phyloP scores from a whole-genome alignment of 192 early-diverging fungal genomes.

The Umbelopsis sp. region DNA sequence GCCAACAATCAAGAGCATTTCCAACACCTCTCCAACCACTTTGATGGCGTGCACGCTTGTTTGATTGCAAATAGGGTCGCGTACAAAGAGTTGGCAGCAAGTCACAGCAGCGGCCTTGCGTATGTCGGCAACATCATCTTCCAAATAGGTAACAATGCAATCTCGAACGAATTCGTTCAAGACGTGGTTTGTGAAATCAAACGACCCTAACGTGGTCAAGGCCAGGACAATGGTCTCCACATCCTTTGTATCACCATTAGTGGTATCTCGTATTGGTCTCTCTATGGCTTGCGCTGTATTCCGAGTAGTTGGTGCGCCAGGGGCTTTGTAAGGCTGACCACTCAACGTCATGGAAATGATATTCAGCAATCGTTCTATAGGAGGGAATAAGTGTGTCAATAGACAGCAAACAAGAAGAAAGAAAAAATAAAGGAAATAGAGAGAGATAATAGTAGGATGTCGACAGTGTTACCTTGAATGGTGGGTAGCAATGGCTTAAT shows the following conservation, averaged over 20 bases:
- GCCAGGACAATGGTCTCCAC: conserved; percentile 80
- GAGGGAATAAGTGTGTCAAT: not conserved
- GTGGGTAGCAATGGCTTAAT: conserved; percentile 81
- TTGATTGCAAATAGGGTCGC: conserved; percentile 82
- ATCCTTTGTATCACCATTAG: conserved; percentile 60
- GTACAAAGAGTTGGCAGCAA: conserved; percentile 78
- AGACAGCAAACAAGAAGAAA: not conserved
- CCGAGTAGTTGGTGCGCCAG: conserved; percentile 63
- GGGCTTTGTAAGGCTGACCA: conserved; percentile 76
- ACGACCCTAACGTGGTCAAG: conserved; percentile 77
- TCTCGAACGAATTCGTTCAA: conserved; percentile 91
- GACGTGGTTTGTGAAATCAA: conserved; percentile 84
- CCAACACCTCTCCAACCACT: conserved; percentile 85
- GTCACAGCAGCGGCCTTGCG: conserved; percentile 86
- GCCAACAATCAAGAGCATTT: conserved; percentile 85
- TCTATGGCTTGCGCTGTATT: conserved; percentile 32
- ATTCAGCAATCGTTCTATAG: conserved; percentile 82
- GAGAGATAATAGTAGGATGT: too few relatives aligned
- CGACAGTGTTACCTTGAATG: conserved; percentile 71
- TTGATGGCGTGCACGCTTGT: conserved; percentile 75
- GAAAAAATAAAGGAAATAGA: not conserved
- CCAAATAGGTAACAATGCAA: conserved; percentile 79
- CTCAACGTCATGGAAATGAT: conserved; percentile 86
- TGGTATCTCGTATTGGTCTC: conserved; percentile 26
- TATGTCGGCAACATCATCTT: conserved; percentile 75